Evolutionary conservation across 2,329 filamentous ascomycete species (phyloP), one percentile per base, ranked within the genome.

Genomic region (Pseudocercospora musae): DNA sequence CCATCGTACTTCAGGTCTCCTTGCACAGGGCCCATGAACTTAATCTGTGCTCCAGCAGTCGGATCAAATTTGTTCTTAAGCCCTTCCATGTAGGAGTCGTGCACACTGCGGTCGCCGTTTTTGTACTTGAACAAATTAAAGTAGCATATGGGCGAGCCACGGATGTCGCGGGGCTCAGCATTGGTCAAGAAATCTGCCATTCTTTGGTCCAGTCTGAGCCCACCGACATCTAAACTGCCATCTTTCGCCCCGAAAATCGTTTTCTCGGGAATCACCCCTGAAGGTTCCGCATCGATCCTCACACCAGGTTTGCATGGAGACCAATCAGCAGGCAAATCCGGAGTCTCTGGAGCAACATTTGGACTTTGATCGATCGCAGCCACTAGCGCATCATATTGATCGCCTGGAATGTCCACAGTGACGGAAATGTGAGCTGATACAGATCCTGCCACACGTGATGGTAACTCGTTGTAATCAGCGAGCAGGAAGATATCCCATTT

Each of bases 81-180:
- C 15, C 61, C 62, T 20, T 49, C 46, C 66, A 68, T 68, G 50
- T 68, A 68, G 2, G 60, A 52, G 33, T 68, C 62, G 33, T 68
- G 66, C 15, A 49, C 25, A 5, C 37, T 44, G 11, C 60, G 52
- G 27, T 68, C 64, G 8, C 44, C 54, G 21, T 66, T 57, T 1
- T 25, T 50, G 50, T 68, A 68, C 18, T 62, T 60, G 64, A 68
- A 68, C n/a, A 68, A 50, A 25, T 68, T 68, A 62, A 68, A 66
- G n/a, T 65, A 60, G 52, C 64, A 65, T 23, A 64, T 60, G 9
- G 66, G 66, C 1, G 11, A 37, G 20, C 62, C 54, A 2, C 33
- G 33, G 21, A 63, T 52, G 10, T 6, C 15, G 3, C 53, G 13
- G 5, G 66, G 66, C 4, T 64, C 49, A 2, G 58, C 53, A 6